Base-by-base conservation (phyloP, 257 asterid genomes). In the Anisodus acutangulus region DNA sequence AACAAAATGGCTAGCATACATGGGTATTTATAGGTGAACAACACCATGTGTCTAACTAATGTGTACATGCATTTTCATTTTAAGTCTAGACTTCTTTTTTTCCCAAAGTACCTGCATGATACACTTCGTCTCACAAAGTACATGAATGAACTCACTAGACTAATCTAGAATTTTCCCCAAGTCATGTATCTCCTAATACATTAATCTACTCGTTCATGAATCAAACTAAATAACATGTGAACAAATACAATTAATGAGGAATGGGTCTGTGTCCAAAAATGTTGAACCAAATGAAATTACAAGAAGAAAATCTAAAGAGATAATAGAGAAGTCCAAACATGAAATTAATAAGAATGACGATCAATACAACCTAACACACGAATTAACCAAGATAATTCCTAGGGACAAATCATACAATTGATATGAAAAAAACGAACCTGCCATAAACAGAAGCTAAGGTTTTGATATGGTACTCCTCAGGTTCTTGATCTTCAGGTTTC, bases 371-470 rank as follows among this genome's bases (percentile, higher is more conserved):
- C 45, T 3, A 41, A 41, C 45, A 6, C 45, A 2, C 45, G 13
- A 57, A 57, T 22, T 22, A 22, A 22, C 62, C 62, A n/a, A 57
- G 62, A 57, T 57, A 17, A 22, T 57, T 57, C 62, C 11, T 31
- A 31, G 35, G 35, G 35, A 1, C 35, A 31, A 31, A 31, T 31
- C 59, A 54, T 54, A 11, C 5, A 54, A 17, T 58, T 6, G 26
- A 60, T 22, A 22, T 22, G 12, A 10, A 8, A 62, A 22, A 22
- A 0, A 9, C 1, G 16, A 49, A 53, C 81, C 64, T 76, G 49
- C 81, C 81, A 26, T 51, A 63, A 26, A 76, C 64, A 15, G 64
- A 76, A 53, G 47, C 81, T 53, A 76, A 53, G 62, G 45, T 76
- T 19, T 26, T 76, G 47, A 76, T 8, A 26, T 76, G 49, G 60